Base-by-base conservation (phyloP, 371 early-diverging fungal genomes). In the Mucor circinelloides region DNA sequence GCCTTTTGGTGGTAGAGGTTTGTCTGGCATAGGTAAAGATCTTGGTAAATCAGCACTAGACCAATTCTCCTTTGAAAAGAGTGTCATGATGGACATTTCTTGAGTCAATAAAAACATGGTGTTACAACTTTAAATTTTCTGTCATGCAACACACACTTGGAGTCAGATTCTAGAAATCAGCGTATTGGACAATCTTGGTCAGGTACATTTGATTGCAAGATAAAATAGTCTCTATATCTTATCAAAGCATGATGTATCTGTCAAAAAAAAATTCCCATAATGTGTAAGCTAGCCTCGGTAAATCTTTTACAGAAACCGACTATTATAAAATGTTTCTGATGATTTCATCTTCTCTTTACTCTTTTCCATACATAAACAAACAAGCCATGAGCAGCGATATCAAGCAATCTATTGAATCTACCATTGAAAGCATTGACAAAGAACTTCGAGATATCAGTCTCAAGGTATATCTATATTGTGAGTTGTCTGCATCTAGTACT, bases 1-100 rank as follows among this genome's bases (percentile, higher is more conserved):
- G 74, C 94, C 96, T 0, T 95, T 94, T 83, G 97, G 97, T 32
- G 97, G 97, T 0, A 86, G 83, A 71, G 94, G 92, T 73, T 75
- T 90, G 74, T 89, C 90, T 1, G 97, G 97, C 3, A 78, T 91
- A 63, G 93, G 93, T 28, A 88, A 90, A 36, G 93, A 93, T 64
- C 80, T 91, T 1, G 93, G 93, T 13, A 77, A 81, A 54, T 84
- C 87, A 64, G 86, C 90, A 2, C 60, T 93, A 63, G 74, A 85
- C 61, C 89, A 89, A 59, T 93, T 88, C 69, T 80, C 86, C 15
- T 84, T 83, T 32, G 68, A 85, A 42, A 92, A 92, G 68, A 84
- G 87, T 23, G 36, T 69, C 7, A 69, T 69, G 64, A 19, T 69
- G 36, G 52, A 44, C 21, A 30, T 64, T 21, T 52, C 54, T 52